Conservation (phyloP, 2,329 filamentous ascomycete genomes). For the Trichoderma sp. region DNA sequence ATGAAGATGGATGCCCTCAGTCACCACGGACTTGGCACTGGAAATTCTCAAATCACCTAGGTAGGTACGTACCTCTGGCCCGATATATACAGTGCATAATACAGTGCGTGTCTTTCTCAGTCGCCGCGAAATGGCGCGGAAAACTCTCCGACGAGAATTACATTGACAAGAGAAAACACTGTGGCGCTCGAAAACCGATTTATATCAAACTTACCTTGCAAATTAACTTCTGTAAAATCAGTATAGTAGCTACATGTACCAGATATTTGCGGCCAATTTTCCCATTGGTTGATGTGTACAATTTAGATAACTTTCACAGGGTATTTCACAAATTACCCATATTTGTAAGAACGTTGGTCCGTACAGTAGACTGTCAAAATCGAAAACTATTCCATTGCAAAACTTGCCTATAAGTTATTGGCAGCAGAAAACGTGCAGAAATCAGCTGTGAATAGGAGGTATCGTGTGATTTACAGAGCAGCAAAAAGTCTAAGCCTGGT, state of each 20-base stretch:
- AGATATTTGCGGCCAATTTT: not conserved
- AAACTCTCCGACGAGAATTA: not conserved
- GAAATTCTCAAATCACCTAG: not conserved
- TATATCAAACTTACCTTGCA: not conserved
- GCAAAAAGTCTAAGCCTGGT: not conserved
- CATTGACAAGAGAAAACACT: not conserved
- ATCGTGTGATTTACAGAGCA: not conserved
- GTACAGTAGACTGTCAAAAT: not conserved
- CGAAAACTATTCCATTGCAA: not conserved
- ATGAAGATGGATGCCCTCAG: not conserved
- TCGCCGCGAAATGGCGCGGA: not conserved
- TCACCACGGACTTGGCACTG: not conserved
- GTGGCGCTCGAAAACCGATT: not conserved
- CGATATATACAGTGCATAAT: not conserved
- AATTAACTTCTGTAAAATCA: not conserved
- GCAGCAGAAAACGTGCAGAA: not conserved
- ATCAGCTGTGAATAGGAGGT: not conserved
- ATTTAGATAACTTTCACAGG: not conserved
- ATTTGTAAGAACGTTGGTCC: not conserved
- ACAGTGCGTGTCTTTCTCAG: not conserved
- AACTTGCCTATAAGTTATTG: not conserved
- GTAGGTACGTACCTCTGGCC: not conserved
- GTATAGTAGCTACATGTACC: not conserved
- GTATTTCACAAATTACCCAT: not conserved
- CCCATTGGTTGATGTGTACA: not conserved